Evolutionary conservation across 768 basidiomycete species (phyloP).

Genomic region (Leccinum longicurvipes): DNA sequence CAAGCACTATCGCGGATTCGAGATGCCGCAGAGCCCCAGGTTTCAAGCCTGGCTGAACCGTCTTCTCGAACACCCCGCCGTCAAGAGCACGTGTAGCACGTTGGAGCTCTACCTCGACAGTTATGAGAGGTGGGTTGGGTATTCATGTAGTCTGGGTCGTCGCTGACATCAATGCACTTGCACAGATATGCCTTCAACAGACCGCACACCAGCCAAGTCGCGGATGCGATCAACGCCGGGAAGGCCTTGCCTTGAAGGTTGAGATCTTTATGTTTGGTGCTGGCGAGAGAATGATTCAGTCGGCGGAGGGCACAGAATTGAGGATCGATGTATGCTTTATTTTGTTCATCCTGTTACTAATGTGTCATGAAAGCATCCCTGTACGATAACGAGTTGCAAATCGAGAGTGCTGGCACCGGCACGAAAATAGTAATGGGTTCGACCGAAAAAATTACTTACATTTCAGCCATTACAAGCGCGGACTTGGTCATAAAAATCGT

Average conservation of each 20-base stretch:
- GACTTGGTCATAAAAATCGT: background rate
- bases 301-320: background rate
- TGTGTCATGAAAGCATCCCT: background rate
- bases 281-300: background rate
- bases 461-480: background rate
- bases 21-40: slow-evolving; percentile 45
- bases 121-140: slow-evolving; percentile 55
- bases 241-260: slow-evolving; percentile 54
- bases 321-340: background rate
- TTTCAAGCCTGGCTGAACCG: slow-evolving; percentile 53
- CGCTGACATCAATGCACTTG: background rate
- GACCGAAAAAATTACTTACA: background rate
- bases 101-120: slow-evolving; percentile 66
- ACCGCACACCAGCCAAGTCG: slow-evolving; percentile 74
- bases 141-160: background rate
- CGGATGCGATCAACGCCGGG: slow-evolving; percentile 71
- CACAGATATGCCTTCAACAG: slow-evolving; percentile 72
- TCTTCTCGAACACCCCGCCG: slow-evolving; percentile 57
- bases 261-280: background rate
- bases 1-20: slow-evolving; percentile 65
- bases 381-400: background rate
- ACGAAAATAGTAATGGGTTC: background rate
- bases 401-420: background rate
- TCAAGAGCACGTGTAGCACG: slow-evolving; percentile 66
- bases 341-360: background rate